Base-by-base conservation (phyloP, 768 basidiomycete genomes). In the Saitozyma sp. region DNA sequence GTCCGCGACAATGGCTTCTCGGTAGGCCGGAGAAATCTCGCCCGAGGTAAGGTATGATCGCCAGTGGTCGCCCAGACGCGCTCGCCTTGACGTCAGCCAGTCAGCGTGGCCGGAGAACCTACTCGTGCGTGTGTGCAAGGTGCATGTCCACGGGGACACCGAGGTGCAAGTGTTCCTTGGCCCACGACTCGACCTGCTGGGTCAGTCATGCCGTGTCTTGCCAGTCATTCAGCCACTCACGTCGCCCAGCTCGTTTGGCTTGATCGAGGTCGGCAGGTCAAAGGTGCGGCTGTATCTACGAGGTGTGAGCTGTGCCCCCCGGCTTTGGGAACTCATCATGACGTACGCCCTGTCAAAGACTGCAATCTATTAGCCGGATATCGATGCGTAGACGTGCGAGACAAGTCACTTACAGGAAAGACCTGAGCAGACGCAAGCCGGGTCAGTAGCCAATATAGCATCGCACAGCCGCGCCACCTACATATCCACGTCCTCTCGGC, bases 401-500 rank as follows among this genome's bases (percentile, higher is more conserved):
- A 42, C 8, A 5, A 20, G 46, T 7, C 29, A 62, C 66, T 54
- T 8, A 68, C 69, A 67, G 54, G 65, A 67, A 8, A 67, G 61
- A 54, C 68, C 68, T 69, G 39, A 11, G 10, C 29, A 29, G 5
- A 29, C 29, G 29, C 29, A 29, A 29, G 29, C 29, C 29, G 46
- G n/a, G 42, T 56, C 39, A 54, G 56, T 37, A 13, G n/a, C 39
- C 14, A 16, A 9, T 51, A 41, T 20, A 19, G 16, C 48, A 52
- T 29, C 39, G 9, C n/a, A 4, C 3, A 50, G n/a, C 6, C 17
- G 29, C n/a, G 38, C 9, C 20, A 67, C 69, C 63, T 46, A 66
- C 69, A 71, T 55, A 55, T 59, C 69, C 69, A 71, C n/a, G 69
- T 68, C 17, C 69, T 55, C 51, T 71, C 69, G 4, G 56, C 56